These are phyloP conservation scores for Crithidia mellificae DNA, from an alignment of 208 protist genomes.

Conservation along the genomic window DNA sequence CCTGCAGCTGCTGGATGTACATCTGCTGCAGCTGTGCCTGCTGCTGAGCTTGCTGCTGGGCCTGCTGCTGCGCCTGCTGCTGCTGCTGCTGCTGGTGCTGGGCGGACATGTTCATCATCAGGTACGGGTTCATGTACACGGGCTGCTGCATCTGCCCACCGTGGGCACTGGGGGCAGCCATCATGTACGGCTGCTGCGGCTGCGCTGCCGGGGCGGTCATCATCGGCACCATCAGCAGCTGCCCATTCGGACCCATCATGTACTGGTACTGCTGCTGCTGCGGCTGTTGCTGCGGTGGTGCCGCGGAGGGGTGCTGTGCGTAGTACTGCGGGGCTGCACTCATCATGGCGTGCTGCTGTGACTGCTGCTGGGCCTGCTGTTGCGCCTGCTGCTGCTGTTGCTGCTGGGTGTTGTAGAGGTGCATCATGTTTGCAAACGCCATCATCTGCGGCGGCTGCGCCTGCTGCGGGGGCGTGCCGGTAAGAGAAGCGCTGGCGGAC, in stretches of 20 bases:
- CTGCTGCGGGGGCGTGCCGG: slow-evolving; percentile 27
- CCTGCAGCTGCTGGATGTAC: slow-evolving; percentile 32
- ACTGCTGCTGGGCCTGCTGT: slow-evolving; percentile 11
- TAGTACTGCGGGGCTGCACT: slow-evolving; percentile 23
- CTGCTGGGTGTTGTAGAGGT: slow-evolving; percentile 22
- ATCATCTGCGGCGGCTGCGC: slow-evolving; percentile 25
- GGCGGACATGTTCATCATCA: slow-evolving; percentile 29
- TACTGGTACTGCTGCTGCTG: slow-evolving; percentile 42
- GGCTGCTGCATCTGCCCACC: slow-evolving; percentile 30
- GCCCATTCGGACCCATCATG: slow-evolving; percentile 38
- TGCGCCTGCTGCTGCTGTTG: slow-evolving; percentile 16
- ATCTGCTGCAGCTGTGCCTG: slow-evolving; percentile 28
- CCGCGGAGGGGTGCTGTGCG: slow-evolving; percentile 26
- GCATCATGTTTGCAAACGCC: slow-evolving; percentile 19
- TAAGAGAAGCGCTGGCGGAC: slow-evolving; percentile 1
- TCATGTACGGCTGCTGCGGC: slow-evolving; percentile 22
- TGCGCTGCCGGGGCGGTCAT: slow-evolving; percentile 12
- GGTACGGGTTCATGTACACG: slow-evolving; percentile 33
- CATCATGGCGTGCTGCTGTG: slow-evolving; percentile 26
- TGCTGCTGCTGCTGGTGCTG: slow-evolving; percentile 16
- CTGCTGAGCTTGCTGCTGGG: slow-evolving; percentile 23
- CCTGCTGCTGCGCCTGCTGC: slow-evolving; percentile 18
- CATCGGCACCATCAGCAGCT: slow-evolving; percentile 42
- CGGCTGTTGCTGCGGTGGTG: slow-evolving; percentile 21
- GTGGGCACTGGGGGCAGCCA: slow-evolving; percentile 18